Evolutionary conservation across 352 stramenopile genomes (phyloP), one percentile per base, ranked within the genome.

Genomic region (Stramenopiles sp.): DNA sequence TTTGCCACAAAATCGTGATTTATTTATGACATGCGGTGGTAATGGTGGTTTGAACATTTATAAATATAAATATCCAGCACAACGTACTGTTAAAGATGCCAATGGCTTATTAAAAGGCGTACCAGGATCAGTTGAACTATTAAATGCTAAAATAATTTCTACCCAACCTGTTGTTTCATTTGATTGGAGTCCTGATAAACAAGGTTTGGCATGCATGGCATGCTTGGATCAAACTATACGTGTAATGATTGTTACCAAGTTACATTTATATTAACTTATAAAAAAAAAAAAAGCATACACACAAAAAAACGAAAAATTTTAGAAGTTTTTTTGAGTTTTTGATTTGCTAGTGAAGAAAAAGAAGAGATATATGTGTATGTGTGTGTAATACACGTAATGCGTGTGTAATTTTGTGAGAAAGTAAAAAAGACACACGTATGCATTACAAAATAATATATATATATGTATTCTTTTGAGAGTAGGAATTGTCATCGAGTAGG

Each of bases 21-120:
- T 98, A 32, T 97, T 97, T 82, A 95, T 97, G 88, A 98, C 93
- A 1, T 90, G 90, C 30, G 94, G 94, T 63, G 94, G 94, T 63
- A 98, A 98, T 82, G 94, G 94, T 6, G 93, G 94, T 30, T 94
- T 98, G 83, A 98, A 98, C 80, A 78, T 98, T 73, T 98, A 98
- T 89, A 97, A 97, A 85, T 98, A 98, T 86, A 90, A 91, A 74
- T 93, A 94, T 76, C 90, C 90, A 7, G 78, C 89, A 31, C 89
- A 89, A 0, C 85, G 90, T n/a, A 89, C 87, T 30, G 86, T 83
- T 0, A 91, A 93, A 80, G 93, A 97, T 83, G 84, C 88, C 0
- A 88, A 94, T 30, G 90, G 90, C 63, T 79, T 87, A 6, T 86
- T 92, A 30, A 86, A 91, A 29, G 94, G 94, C 43, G 89, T 97